A percentile compares a stretch with the other conserved stretches of the same genome.
These are phyloP conservation scores for Talaromyces ruber DNA, from an alignment of 495 filamentous ascomycete species.

Conservation along the genomic window DNA sequence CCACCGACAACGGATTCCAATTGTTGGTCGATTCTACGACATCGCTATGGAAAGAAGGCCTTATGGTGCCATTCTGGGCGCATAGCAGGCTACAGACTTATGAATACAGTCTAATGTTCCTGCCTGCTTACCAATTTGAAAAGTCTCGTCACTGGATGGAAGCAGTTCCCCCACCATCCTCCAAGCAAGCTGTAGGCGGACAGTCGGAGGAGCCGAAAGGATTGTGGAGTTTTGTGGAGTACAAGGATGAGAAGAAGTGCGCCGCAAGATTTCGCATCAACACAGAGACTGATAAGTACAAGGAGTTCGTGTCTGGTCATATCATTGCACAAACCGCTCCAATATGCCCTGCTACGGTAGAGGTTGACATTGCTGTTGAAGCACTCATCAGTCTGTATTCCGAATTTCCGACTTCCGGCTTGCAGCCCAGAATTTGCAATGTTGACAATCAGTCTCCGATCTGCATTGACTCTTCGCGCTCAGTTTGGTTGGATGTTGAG, in stretches of 20 bases:
- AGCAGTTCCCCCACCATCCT: slow-evolving; percentile 16
- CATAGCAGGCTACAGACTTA: slow-evolving; percentile 29
- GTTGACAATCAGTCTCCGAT: slow-evolving; percentile 32
- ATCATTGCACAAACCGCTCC: slow-evolving; percentile 36
- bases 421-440: slow-evolving; percentile 26
- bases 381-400: slow-evolving; percentile 31
- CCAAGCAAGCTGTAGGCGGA: not conserved
- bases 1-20: slow-evolving; percentile 15
- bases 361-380: slow-evolving; percentile 41
- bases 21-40: slow-evolving; percentile 33
- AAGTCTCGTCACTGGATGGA: slow-evolving; percentile 34
- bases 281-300: slow-evolving; percentile 28
- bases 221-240: slow-evolving; percentile 34
- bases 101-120: slow-evolving; percentile 23
- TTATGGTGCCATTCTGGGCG: slow-evolving; percentile 36
- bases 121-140: slow-evolving; percentile 51
- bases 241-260: slow-evolving; percentile 24
- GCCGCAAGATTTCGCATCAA: slow-evolving; percentile 39
- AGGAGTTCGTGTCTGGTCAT: slow-evolving; percentile 30
- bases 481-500: slow-evolving; percentile 28
- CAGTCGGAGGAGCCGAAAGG: slow-evolving; percentile 14
- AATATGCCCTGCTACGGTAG: slow-evolving; percentile 37
- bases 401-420: slow-evolving; percentile 10
- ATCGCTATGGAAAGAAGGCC: slow-evolving; percentile 37
- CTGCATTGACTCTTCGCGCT: slow-evolving; percentile 26